These are phyloP conservation scores for Solanum tarapatanum DNA, from an alignment of 257 asterid species.

Conservation along the genomic window DNA sequence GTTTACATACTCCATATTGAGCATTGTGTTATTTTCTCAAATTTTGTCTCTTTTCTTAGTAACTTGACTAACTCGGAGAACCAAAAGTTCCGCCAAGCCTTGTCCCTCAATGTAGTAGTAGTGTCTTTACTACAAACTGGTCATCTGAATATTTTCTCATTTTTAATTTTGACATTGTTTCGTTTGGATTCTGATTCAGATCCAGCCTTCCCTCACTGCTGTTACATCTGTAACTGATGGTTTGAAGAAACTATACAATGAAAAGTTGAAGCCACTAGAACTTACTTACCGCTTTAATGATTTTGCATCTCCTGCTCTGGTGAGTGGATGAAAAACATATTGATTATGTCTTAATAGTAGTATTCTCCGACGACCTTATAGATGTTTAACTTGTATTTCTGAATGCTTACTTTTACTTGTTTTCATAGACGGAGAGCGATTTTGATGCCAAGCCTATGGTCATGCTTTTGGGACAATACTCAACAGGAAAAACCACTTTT, in stretches of 20 bases:
- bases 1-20: background rate
- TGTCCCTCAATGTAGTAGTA: background rate
- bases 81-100: background rate
- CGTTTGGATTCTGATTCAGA: conserved; percentile 18
- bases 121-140: background rate
- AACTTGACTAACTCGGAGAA: background rate
- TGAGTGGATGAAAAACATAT: conserved; percentile 21
- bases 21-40: background rate
- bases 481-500: conserved; percentile 95
- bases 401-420: background rate
- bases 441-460: conserved; percentile 97
- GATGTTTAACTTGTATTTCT: background rate
- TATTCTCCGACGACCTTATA: background rate
- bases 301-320: conserved; percentile 76
- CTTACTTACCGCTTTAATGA: conserved; percentile 73
- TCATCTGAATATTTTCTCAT: conserved; percentile 3
- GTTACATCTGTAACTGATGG: conserved; percentile 88
- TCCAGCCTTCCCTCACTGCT: conserved; percentile 30
- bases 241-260: conserved; percentile 62
- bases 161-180: background rate
- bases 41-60: background rate
- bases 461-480: conserved; percentile 98
- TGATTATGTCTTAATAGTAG: background rate
- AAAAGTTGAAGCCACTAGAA: conserved; percentile 83
- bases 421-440: conserved; percentile 63